phyloP scores from a whole-genome alignment of 768 basidiomycete genomes.

The Dacryopinax primogenitus region DNA sequence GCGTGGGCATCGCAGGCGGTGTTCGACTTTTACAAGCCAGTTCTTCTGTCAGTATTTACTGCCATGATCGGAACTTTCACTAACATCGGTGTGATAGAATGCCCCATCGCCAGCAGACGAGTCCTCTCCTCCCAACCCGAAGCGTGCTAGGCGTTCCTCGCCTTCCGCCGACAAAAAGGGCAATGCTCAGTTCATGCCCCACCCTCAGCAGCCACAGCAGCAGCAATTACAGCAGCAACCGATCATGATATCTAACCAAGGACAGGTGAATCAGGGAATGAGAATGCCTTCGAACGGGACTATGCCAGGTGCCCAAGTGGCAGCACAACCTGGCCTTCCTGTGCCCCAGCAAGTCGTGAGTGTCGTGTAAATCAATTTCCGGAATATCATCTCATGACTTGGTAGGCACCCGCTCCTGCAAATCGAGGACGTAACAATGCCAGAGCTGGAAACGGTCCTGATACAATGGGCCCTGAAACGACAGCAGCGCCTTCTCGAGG shows the following conservation, averaged over 20 bases:
- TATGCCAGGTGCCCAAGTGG: background rate
- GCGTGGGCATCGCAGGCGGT: conserved; percentile 1
- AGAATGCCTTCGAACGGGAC: background rate
- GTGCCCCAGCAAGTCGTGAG: background rate
- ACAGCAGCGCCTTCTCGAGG: background rate
- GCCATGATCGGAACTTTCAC: background rate
- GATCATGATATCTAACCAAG: conserved; percentile 18
- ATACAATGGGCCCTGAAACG: background rate
- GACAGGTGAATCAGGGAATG: conserved; percentile 18
- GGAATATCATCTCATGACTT: background rate
- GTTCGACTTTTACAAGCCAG: background rate
- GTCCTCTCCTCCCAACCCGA: background rate
- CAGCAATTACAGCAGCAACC: conserved; percentile 20
- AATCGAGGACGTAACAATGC: background rate
- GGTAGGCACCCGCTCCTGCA: background rate
- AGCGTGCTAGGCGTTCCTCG: conserved; percentile 2
- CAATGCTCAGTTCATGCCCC: background rate
- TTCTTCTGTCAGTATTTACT: background rate
- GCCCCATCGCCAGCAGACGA: conserved; percentile 1
- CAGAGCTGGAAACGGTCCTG: background rate
- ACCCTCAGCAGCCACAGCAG: background rate
- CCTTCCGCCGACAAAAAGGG: conserved; percentile 7
- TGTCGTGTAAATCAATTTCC: background rate
- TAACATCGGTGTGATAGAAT: background rate
- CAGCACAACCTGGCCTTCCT: background rate